These are phyloP conservation scores for Albugo laibachii DNA, from an alignment of 352 stramenopile species.

Conservation along the genomic window DNA sequence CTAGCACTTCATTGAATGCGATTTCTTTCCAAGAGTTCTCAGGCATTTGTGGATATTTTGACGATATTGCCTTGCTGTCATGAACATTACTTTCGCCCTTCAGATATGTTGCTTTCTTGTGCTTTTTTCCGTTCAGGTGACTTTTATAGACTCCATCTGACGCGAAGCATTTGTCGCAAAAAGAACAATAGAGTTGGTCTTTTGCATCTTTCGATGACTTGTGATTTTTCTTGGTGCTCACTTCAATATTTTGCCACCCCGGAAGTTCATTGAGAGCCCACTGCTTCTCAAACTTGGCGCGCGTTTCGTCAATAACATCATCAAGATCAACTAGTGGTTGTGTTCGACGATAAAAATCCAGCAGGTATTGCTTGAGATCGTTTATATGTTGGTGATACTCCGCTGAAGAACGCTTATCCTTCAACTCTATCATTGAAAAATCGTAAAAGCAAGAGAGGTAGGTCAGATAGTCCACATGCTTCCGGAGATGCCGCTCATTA, in stretches of 20 bases:
- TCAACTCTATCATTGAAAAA: conserved; percentile 29
- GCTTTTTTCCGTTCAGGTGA: conserved; percentile 59
- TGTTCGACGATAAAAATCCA: conserved; percentile 72
- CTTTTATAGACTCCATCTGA: conserved; percentile 49
- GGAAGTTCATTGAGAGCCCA: conserved; percentile 37
- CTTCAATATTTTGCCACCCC: conserved; percentile 15
- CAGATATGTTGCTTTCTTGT: conserved; percentile 33
- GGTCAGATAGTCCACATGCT: conserved; percentile 43
- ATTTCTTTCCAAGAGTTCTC: conserved; percentile 19
- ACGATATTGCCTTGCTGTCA: conserved; percentile 1
- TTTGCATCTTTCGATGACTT: conserved; percentile 1
- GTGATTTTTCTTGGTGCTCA: conserved; percentile 4
- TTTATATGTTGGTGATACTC: conserved; percentile 47
- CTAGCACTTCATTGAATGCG: conserved; percentile 50
- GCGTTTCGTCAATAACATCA: conserved; percentile 64
- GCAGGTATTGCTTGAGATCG: conserved; percentile 62
- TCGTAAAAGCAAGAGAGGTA: conserved; percentile 48
- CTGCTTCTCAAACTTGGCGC: conserved; percentile 67
- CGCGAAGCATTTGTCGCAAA: conserved; percentile 54
- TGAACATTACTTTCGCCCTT: neutral
- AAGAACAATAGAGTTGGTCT: conserved; percentile 24
- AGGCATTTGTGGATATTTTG: conserved; percentile 6
- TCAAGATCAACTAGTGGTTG: conserved; percentile 77
- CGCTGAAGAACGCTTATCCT: conserved; percentile 30
- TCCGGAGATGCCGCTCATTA: neutral